Conservation (phyloP, 139 green algal genomes). For the Trebouxia sp. region DNA sequence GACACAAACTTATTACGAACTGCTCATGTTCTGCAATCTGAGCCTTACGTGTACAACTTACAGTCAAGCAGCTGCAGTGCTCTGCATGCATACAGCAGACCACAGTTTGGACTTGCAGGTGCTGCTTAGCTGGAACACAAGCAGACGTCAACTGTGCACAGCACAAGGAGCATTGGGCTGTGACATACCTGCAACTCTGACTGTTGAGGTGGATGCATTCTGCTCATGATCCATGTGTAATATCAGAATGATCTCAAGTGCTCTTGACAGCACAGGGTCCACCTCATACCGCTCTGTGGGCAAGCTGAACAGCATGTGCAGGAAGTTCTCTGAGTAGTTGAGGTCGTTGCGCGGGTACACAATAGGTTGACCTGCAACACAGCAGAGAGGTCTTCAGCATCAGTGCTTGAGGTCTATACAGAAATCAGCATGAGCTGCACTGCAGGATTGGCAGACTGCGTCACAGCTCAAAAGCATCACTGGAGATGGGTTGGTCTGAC, state of each 20-base stretch:
- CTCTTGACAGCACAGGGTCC: slow-evolving; percentile 53
- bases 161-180: no score
- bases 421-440: neutral
- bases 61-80: no score
- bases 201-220: slow-evolving; percentile 69
- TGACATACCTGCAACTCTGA: slow-evolving; percentile 50
- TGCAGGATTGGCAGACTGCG: no score
- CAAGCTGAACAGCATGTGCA: slow-evolving; percentile 57
- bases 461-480: no score
- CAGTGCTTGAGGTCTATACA: neutral
- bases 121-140: no score
- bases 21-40: no score
- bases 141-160: no score
- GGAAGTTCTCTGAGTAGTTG: slow-evolving; percentile 65
- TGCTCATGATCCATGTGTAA: slow-evolving; percentile 78
- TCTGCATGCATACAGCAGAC: no score
- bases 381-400: neutral
- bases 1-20: no score
- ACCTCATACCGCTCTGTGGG: slow-evolving; percentile 55
- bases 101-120: no score
- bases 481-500: neutral
- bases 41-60: no score
- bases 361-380: slow-evolving; percentile 53
- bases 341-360: slow-evolving; percentile 72
- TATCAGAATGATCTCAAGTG: slow-evolving; percentile 71